phyloP scores from a whole-genome alignment of 2,329 filamentous ascomycete genomes.

The Atkinsonella texensis region DNA sequence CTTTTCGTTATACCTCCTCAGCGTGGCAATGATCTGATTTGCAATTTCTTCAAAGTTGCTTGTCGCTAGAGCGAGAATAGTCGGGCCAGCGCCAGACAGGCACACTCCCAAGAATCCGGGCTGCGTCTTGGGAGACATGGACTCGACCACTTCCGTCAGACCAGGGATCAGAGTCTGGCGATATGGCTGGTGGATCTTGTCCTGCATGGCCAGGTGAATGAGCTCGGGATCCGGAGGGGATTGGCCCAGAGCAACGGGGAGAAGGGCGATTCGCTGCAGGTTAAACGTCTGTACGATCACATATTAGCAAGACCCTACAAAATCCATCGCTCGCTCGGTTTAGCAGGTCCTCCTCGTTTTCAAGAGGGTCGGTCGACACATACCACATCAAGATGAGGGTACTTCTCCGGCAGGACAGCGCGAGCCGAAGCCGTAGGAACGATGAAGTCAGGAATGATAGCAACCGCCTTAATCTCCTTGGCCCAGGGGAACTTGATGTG shows the following conservation, averaged over 20 bases:
- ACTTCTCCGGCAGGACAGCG: constrained; percentile 68
- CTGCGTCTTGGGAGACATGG: constrained; percentile 78
- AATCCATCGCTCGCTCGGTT: background rate
- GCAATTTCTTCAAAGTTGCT: constrained; percentile 83
- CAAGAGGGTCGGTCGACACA: constrained; percentile 17
- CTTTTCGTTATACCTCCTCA: constrained; percentile 44
- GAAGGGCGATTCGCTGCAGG: constrained; percentile 80
- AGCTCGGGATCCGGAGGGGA: constrained; percentile 84
- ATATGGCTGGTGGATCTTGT: constrained; percentile 96
- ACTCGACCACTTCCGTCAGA: constrained; percentile 78
- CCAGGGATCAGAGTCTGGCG: constrained; percentile 85
- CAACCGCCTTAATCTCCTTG: constrained; percentile 88
- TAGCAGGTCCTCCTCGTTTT: background rate
- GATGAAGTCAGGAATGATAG: constrained; percentile 92
- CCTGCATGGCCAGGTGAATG: constrained; percentile 97
- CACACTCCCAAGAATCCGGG: constrained; percentile 88
- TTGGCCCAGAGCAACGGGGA: constrained; percentile 79
- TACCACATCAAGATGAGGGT: constrained; percentile 74
- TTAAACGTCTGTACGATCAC: constrained; percentile 57
- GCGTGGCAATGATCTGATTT: constrained; percentile 59
- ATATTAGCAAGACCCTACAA: background rate
- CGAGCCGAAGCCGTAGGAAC: constrained; percentile 89
- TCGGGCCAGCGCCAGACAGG: constrained; percentile 87
- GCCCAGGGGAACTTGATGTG: constrained; percentile 95
- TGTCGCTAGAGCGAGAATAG: constrained; percentile 85